Base-by-base conservation (phyloP, 306 rosid genomes). In the Quercus rubra region DNA sequence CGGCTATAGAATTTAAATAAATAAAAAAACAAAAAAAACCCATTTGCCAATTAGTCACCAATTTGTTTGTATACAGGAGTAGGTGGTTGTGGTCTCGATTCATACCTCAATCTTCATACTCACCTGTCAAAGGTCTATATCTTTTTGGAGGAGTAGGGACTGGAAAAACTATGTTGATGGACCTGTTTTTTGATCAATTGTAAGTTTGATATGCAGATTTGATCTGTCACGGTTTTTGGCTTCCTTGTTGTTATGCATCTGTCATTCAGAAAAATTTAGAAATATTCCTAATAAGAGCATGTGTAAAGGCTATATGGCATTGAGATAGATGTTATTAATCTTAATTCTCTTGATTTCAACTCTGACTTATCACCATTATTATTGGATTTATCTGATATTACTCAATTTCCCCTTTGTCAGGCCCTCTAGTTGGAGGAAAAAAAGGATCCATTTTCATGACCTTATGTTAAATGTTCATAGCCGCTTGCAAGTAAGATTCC, bases 111-210 rank as follows among this genome's bases (percentile, higher is more conserved):
- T 87, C 96, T 77, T 91, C 94, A 18, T 75, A 86, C 52, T 78
- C 99, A 38, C 94, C 97, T 21, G 98, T 95, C 57, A 91, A 85
- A 80, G 99, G 99, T 80, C 84, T 95, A 76, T 95, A 95, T 88
- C 94, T 95, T 23, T 95, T 87, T 78, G 99, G 99, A 80, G 99
- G 99, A 73, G 99, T 95, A 56, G 99, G 99, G 71, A 95, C 99
- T 0, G 99, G 99, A 71, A 95, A 95, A 89, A 95, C 99, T 79
- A 95, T 95, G 99, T 84, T 95, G 87, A 95, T 95, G 99, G 99
- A 95, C 86, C 87, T 95, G 83, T 95, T 95, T 86, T 95, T 78
- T 38, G 30, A 95, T 79, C 99, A 95, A 71, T 84, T 95, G 99
- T 95, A 85, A 93, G 99, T 87, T 68, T 78, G 33, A 77, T 43